Base-by-base conservation (phyloP, 1,284 basidiomycete species). In the Moesziomyces sp. region DNA sequence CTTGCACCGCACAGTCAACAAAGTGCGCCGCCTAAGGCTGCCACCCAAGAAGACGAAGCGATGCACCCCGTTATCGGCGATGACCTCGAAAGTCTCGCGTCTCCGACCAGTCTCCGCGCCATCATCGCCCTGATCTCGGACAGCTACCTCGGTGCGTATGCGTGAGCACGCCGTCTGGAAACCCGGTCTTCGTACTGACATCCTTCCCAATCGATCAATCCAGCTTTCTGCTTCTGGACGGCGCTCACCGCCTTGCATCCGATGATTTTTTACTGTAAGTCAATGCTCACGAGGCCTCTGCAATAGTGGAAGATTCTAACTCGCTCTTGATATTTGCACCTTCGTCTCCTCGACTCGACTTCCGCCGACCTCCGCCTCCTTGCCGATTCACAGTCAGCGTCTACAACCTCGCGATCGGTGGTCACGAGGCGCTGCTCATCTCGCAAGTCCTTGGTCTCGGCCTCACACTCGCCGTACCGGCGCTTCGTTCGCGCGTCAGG, bases 141-240 rank as follows among this genome's bases (percentile, higher is more conserved):
- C 30, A 54, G 58, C 58, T 77, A 73, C 38, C 54, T 79, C 7
- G 73, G 76, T 78, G 49, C 10, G 76, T 59, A 18, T 40, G 38
- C 38, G 8, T 18, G 16, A 6, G 14, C 38, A 1, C 16, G 3
- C 6, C 10, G 23, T n/a, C 5, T 5, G 7, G 5, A 6, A 26
- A n/a, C 44, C 24, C 38, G 10, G 14, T 38, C 34, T 10, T 21
- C 5, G 5, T 34, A 23, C 35, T 58, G 44, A 58, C 49, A 21
- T 16, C 19, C 48, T 7, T 23, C 49, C 38, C 21, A 9, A 24
- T 55, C 48, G 16, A 10, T 34, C 21, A 46, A 24, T 46, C 54
- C 78, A 93, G 93, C 91, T 1, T 92, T 91, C 74, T 87, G 92
- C 18, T 94, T 92, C 82, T 96, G 93, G 93, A 92, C 94, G 0